Percentiles rank a stretch among this genome's conserved stretches.
These are phyloP conservation scores for Aspergillus conjunctus DNA, from an alignment of 495 filamentous ascomycete species.

Conservation along the genomic window DNA sequence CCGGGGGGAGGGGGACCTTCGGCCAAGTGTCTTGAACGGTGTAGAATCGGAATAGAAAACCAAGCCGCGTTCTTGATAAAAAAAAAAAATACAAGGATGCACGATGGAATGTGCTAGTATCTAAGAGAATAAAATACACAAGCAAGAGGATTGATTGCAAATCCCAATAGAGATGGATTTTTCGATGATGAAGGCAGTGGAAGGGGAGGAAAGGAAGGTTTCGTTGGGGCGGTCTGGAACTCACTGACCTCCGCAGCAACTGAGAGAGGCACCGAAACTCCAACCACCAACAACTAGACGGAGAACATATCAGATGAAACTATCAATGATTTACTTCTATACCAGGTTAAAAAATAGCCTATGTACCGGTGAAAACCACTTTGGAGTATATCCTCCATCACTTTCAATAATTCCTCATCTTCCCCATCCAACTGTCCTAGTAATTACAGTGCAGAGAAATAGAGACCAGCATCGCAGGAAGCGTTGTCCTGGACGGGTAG, in stretches of 20 bases:
- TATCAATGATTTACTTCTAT: background rate
- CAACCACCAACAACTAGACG: background rate
- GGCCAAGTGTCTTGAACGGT: background rate
- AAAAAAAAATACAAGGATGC: background rate
- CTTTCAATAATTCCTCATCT: constrained; percentile 11
- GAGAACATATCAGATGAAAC: background rate
- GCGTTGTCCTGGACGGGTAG: constrained; percentile 10
- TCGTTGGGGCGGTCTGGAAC: constrained; percentile 5
- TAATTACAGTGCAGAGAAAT: constrained; percentile 31
- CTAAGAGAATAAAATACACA: background rate
- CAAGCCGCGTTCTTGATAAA: background rate
- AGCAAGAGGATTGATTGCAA: no score
- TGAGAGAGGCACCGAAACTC: background rate
- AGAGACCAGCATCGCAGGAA: constrained; percentile 16
- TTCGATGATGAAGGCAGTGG: no score
- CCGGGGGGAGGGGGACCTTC: background rate
- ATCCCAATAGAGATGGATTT: no score
- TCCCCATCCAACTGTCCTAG: constrained; percentile 24
- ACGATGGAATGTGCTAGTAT: background rate
- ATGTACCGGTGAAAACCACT: constrained; percentile 24
- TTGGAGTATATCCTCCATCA: constrained; percentile 18
- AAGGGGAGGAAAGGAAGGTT: background rate
- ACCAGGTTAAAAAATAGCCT: background rate
- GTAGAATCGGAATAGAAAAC: background rate
- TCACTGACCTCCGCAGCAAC: no score